A percentile compares a stretch with the other conserved stretches of the same genome.
These are phyloP conservation scores for Starmerella powellii DNA, from an alignment of 805 yeast species.

Conservation along the genomic window DNA sequence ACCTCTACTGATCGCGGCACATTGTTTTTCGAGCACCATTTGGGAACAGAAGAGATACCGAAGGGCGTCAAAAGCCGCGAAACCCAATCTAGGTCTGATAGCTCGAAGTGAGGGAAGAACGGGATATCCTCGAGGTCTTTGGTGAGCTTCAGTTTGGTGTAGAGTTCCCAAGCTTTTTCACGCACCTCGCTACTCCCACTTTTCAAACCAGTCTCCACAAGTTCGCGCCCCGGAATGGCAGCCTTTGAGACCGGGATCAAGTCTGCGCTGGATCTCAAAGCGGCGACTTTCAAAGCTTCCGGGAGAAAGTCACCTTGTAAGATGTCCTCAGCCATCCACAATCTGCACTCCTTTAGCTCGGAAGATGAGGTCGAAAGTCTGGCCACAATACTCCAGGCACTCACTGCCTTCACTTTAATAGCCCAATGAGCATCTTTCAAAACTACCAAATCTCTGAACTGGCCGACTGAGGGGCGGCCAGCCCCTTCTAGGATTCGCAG, in stretches of 20 bases:
- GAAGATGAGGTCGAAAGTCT: not conserved
- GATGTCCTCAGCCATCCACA: conserved; percentile 18
- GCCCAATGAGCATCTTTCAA: conserved; percentile 19
- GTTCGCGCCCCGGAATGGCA: conserved; percentile 5
- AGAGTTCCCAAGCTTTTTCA: not conserved
- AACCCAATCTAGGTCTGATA: no score
- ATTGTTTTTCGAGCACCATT: no score
- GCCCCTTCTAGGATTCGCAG: conserved; percentile 6
- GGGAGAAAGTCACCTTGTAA: conserved; percentile 5
- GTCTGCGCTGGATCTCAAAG: conserved; percentile 1
- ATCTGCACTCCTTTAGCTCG: conserved; percentile 7
- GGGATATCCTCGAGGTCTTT: no score
- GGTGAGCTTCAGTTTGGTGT: no score
- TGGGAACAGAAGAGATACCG: no score
- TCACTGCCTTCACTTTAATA: conserved; percentile 18
- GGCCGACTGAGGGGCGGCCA: conserved; percentile 17
- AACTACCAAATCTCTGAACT: conserved; percentile 19
- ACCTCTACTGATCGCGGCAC: no score
- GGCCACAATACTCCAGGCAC: conserved; percentile 21
- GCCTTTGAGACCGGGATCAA: not conserved
- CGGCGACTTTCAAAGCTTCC: conserved; percentile 2
- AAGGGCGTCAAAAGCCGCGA: no score
- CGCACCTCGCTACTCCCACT: not conserved
- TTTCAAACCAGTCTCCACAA: conserved; percentile 4
- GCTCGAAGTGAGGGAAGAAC: no score